Conservation (phyloP, 768 basidiomycete genomes). For the Ramaria sp. region DNA sequence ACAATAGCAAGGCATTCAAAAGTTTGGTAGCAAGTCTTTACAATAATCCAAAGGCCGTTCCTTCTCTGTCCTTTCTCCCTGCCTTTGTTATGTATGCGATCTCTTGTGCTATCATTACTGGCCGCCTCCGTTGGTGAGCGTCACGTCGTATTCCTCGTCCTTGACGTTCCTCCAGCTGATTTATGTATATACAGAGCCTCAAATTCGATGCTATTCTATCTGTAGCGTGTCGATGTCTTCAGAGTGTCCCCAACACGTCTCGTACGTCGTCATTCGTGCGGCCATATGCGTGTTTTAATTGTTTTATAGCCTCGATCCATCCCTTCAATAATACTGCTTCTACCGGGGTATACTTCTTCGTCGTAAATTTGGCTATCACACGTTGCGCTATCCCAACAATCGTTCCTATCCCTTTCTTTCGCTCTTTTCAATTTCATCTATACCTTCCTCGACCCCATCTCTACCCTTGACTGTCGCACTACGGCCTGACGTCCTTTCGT, state of each 20-base stretch:
- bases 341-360: conserved; percentile 66
- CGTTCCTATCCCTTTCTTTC: conserved; percentile 43
- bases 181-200: conserved; percentile 36
- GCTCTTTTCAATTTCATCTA: conserved; percentile 45
- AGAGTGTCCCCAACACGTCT: conserved; percentile 67
- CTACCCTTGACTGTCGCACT: conserved; percentile 62
- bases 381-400: conserved; percentile 49
- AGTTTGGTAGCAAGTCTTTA: too few species aligned
- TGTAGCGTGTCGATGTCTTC: conserved; percentile 81
- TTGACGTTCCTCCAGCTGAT: background rate
- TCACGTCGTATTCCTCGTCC: background rate
- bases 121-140: background rate
- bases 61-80: background rate
- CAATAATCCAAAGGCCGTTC: too few species aligned
- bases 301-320: conserved; percentile 49
- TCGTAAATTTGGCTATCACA: conserved; percentile 68
- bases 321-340: conserved; percentile 43
- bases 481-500: conserved; percentile 55
- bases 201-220: conserved; percentile 50
- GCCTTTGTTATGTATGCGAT: background rate
- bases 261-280: conserved; percentile 31
- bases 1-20: too few species aligned
- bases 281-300: conserved; percentile 10
- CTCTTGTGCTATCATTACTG: background rate
- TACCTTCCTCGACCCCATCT: conserved; percentile 38